phyloP scores from a whole-genome alignment of 306 rosid species.

The Hylodesmum podocarpum region DNA sequence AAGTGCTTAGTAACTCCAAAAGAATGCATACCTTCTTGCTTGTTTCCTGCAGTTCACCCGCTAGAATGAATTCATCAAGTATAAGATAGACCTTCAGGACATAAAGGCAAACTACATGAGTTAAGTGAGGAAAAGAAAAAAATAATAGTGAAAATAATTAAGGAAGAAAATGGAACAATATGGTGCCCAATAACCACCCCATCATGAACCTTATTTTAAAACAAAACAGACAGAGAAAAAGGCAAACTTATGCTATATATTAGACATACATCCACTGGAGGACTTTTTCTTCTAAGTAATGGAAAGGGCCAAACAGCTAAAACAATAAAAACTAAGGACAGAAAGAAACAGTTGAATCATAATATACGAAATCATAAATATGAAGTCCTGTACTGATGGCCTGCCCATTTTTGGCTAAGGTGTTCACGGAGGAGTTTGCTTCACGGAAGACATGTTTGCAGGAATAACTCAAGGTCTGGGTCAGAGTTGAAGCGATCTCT shows the following conservation, averaged over 20 bases:
- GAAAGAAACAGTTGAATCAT: no score
- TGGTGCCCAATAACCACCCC: neutral
- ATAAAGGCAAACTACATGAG: slow-evolving; percentile 15
- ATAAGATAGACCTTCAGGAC: slow-evolving; percentile 53
- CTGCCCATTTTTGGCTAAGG: no score
- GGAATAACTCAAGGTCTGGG: no score
- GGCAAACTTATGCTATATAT: neutral
- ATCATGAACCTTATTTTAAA: neutral
- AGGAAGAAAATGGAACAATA: neutral
- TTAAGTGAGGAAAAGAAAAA: neutral
- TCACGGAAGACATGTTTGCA: no score
- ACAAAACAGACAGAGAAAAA: neutral
- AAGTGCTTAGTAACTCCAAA: neutral
- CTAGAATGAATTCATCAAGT: slow-evolving; percentile 60
- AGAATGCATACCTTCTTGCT: slow-evolving; percentile 50
- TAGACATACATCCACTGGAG: neutral
- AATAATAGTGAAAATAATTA: neutral
- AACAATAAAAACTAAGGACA: no score
- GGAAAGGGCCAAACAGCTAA: no score
- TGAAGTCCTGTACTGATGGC: no score
- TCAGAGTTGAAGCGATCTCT: no score
- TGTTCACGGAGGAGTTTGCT: no score
- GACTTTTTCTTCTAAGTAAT: no score
- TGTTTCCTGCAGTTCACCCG: slow-evolving; percentile 60
- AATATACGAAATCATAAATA: no score